Conservation (phyloP, 345 rosid genomes). For the Punica granatum region DNA sequence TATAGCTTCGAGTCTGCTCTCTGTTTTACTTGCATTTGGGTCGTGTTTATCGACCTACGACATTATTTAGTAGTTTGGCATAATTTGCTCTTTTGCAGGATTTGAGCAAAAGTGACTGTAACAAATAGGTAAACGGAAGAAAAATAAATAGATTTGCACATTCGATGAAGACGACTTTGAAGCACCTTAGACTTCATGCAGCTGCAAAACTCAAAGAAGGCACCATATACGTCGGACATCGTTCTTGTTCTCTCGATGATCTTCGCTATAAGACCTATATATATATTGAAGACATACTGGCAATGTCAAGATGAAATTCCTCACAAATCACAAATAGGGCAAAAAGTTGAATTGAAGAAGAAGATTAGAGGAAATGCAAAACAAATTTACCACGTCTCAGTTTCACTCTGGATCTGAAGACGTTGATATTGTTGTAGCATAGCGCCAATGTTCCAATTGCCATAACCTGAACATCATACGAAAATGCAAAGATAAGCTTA, state of each 20-base stretch:
- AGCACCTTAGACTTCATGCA: slow-evolving; percentile 68
- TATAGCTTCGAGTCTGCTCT: slow-evolving; percentile 50
- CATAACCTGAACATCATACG: slow-evolving; percentile 50
- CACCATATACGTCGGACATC: slow-evolving; percentile 88
- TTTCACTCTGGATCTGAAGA: slow-evolving; percentile 87
- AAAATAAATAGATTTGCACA: not conserved
- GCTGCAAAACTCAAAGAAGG: slow-evolving; percentile 69
- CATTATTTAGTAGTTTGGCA: not conserved
- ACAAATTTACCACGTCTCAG: slow-evolving; percentile 72
- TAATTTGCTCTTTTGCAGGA: too few relatives aligned
- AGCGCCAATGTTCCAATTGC: slow-evolving; percentile 90
- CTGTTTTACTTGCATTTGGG: slow-evolving; percentile 56
- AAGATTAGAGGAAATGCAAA: not conserved
- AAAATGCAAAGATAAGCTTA: not conserved
- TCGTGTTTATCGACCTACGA: slow-evolving; percentile 54
- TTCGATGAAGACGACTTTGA: not conserved
- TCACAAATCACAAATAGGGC: not conserved
- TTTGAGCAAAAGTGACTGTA: too few relatives aligned
- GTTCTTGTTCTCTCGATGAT: slow-evolving; percentile 65
- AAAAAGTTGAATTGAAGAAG: too few relatives aligned
- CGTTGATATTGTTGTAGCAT: slow-evolving; percentile 80
- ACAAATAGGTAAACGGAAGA: too few relatives aligned
- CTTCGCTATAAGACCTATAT: slow-evolving; percentile 85
- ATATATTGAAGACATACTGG: not conserved
- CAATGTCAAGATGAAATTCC: not conserved